A percentile compares a stretch with the other conserved stretches of the same genome.
Evolutionary conservation across 352 stramenopile species (phyloP).

Genomic region (Globisporangium middletonii): DNA sequence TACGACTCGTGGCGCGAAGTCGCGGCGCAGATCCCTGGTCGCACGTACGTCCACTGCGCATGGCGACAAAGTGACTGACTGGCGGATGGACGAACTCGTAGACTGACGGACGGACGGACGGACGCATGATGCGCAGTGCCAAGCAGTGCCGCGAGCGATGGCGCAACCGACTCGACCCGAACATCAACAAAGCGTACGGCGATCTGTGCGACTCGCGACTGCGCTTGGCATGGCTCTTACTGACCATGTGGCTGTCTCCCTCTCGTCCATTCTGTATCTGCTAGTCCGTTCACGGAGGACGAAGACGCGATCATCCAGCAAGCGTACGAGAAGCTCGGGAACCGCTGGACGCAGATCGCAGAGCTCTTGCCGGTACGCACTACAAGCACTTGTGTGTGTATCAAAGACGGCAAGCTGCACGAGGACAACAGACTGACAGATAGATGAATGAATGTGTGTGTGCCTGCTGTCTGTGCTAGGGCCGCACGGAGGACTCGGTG

Average conservation of each 20-base stretch:
- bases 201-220: background rate
- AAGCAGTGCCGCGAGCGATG: slow-evolving; percentile 97
- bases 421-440: no score
- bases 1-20: slow-evolving; percentile 72
- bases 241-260: background rate
- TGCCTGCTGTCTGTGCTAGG: slow-evolving; percentile 16
- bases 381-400: background rate
- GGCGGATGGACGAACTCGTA: background rate
- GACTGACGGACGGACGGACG: slow-evolving; percentile 3
- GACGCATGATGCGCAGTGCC: slow-evolving; percentile 23
- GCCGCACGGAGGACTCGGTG: slow-evolving; percentile 73
- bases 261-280: background rate
- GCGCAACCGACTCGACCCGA: slow-evolving; percentile 95
- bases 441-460: background rate
- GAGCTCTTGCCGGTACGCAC: slow-evolving; percentile 55
- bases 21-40: slow-evolving; percentile 55
- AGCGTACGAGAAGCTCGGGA: slow-evolving; percentile 78
- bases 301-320: slow-evolving; percentile 71
- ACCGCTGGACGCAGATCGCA: slow-evolving; percentile 86
- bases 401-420: no score
- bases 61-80: background rate
- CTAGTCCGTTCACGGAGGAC: slow-evolving; percentile 54
- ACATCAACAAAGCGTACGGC: slow-evolving; percentile 82
- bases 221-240: background rate
- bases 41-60: slow-evolving; percentile 34